Evolutionary conservation across 2,329 filamentous ascomycete species (phyloP).

Genomic region (Tolypocladium sp.): DNA sequence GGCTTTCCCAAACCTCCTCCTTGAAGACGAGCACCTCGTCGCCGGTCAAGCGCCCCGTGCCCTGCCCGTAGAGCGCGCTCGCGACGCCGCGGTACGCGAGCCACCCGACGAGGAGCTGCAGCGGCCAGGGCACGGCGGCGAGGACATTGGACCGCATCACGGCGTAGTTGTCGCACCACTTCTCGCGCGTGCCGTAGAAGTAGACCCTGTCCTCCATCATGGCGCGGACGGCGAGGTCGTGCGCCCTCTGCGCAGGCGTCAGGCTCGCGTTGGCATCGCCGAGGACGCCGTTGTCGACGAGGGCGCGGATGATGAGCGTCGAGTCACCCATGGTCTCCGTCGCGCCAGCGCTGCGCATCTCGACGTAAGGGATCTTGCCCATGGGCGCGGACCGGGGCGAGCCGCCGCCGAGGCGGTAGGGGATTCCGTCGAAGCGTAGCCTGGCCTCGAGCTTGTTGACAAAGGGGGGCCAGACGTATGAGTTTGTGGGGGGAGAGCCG

Average conservation of each 20-base stretch:
- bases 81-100: constrained; percentile 34
- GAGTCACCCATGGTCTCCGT: constrained; percentile 37
- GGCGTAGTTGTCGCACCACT: constrained; percentile 52
- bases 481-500: constrained; percentile 30
- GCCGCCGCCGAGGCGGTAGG: constrained; percentile 36
- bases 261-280: constrained; percentile 38
- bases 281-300: constrained; percentile 30
- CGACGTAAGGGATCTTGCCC: constrained; percentile 53
- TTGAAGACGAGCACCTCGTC: constrained; percentile 38
- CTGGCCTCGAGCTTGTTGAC: constrained; percentile 54
- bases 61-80: constrained; percentile 44
- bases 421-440: constrained; percentile 40
- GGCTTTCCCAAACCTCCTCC: constrained; percentile 42
- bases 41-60: constrained; percentile 38
- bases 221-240: constrained; percentile 43
- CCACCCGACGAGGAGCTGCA: constrained; percentile 40
- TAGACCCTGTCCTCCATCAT: constrained; percentile 52
- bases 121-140: constrained; percentile 37
- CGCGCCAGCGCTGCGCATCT: constrained; percentile 14
- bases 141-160: constrained; percentile 45
- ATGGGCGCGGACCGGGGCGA: constrained; percentile 36
- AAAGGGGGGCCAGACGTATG: constrained; percentile 50
- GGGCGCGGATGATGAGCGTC: constrained; percentile 38
- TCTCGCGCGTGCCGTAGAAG: constrained; percentile 42
- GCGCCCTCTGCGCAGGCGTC: constrained; percentile 24